A percentile compares a stretch with the other conserved stretches of the same genome.
These are phyloP conservation scores for Corniculantispora saksenae DNA, from an alignment of 2,329 filamentous ascomycete species.

Conservation along the genomic window DNA sequence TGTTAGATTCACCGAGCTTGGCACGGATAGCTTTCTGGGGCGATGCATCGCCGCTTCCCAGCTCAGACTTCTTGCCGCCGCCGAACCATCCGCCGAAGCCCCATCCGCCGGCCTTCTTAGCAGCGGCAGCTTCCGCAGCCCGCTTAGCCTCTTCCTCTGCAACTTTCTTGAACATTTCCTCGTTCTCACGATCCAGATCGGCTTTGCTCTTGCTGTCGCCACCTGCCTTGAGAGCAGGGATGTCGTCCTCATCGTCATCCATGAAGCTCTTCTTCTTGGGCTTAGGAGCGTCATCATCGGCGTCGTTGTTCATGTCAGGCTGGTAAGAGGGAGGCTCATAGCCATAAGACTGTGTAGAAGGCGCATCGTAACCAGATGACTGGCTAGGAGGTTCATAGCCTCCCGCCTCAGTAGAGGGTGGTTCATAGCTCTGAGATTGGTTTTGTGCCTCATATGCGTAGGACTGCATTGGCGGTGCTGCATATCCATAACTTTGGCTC, in stretches of 20 bases:
- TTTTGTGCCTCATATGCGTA: slow-evolving; percentile 11
- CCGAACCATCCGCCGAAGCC: slow-evolving; percentile 84
- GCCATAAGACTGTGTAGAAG: slow-evolving; percentile 60
- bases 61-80: slow-evolving; percentile 57
- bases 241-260: slow-evolving; percentile 78
- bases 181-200: slow-evolving; percentile 75
- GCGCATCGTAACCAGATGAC: slow-evolving; percentile 56
- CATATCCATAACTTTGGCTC: slow-evolving; percentile 13
- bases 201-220: slow-evolving; percentile 59
- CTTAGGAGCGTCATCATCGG: slow-evolving; percentile 53
- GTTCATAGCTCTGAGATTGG: not conserved
- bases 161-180: slow-evolving; percentile 81
- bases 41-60: slow-evolving; percentile 38
- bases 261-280: slow-evolving; percentile 77
- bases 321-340: slow-evolving; percentile 62
- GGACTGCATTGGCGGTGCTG: slow-evolving; percentile 1
- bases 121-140: slow-evolving; percentile 46
- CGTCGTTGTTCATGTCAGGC: slow-evolving; percentile 45
- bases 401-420: not conserved
- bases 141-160: slow-evolving; percentile 75
- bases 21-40: slow-evolving; percentile 75
- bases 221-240: slow-evolving; percentile 52
- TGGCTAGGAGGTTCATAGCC: slow-evolving; percentile 14
- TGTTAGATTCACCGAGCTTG: slow-evolving; percentile 90
- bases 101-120: slow-evolving; percentile 65